Evolutionary conservation across 805 yeast genomes (phyloP).

Genomic region (Clavispora fructus): DNA sequence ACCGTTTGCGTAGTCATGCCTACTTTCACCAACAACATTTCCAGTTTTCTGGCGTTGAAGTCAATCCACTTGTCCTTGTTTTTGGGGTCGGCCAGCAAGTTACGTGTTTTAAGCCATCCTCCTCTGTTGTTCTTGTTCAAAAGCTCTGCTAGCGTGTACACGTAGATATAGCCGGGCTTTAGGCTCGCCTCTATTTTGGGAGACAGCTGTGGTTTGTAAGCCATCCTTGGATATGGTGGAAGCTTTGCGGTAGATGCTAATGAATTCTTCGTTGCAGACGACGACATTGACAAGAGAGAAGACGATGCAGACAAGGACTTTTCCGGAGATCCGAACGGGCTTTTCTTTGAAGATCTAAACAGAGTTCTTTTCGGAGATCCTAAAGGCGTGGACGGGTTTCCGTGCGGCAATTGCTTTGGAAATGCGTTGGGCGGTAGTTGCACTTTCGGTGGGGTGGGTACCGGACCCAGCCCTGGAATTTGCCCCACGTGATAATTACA

Average conservation of each 20-base stretch:
- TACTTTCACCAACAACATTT: conserved; percentile 42
- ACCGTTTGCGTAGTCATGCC: conserved; percentile 51
- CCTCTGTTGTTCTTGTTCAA: conserved; percentile 21
- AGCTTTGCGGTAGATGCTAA: too few relatives aligned
- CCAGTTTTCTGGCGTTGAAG: conserved; percentile 32
- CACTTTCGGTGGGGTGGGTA: background rate
- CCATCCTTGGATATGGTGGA: too few relatives aligned
- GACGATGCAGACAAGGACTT: background rate
- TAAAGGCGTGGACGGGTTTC: background rate
- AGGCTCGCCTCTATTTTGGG: background rate
- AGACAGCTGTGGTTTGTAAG: background rate
- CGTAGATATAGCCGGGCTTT: conserved; percentile 42
- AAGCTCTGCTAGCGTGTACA: conserved; percentile 44
- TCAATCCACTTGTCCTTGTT: conserved; percentile 23
- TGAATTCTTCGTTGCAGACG: background rate
- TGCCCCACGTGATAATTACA: conserved; percentile 12
- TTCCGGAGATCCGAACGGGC: background rate
- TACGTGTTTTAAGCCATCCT: conserved; percentile 35
- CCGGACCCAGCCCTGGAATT: background rate
- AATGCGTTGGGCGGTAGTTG: background rate
- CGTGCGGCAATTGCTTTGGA: background rate
- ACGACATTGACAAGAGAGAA: background rate
- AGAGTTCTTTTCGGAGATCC: background rate
- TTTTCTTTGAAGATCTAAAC: too few relatives aligned
- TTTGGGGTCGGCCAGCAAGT: conserved; percentile 15